Evolutionary conservation across 2,329 filamentous ascomycete species (phyloP), one percentile per base, ranked within the genome.

Genomic region (Penicillium hesseltinei): DNA sequence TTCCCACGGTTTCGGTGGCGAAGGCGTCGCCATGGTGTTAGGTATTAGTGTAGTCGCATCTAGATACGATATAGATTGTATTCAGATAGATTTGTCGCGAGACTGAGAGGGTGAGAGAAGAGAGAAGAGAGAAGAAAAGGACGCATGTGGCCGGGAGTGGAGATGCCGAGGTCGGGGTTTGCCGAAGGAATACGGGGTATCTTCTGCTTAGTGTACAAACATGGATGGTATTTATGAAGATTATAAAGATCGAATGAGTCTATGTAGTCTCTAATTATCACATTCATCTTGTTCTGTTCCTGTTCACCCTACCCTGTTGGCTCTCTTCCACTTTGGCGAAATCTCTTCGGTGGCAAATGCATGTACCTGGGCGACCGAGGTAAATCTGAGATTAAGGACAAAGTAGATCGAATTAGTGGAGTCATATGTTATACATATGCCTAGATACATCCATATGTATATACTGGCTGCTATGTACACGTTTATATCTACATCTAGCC

Each of bases 1-100:
- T 79, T 99, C 94, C 94, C 94, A 99, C 46, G 94, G 94, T 79
- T 99, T 99, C 55, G 94, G 94, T 72, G 94, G 94, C 75, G 93
- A 97, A 63, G 80, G 79, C 64, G 82, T 78, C 69, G 83, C 82
- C 82, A 86, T 85, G 63, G 25, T 66, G 62, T 62, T 66, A 57
- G 57, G 57, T 59, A 58, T 69, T 63, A 71, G 54, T 60, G 66
- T 59, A 54, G 58, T 68, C 57, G 66, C 71, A 74, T 75, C 55
- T 63, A 68, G 64, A 56, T 50, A 35, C 17, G 5, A 29, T 11
- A 4, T 19, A 19, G 5, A 31, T n/a, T 25, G 9, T n/a, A 23
- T 47, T n/a, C 7, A 15, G 29, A 46, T 52, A 17, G 40, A 47
- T 54, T 46, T 11, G 45, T 17, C 42, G 47, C 36, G 38, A 35